phyloP scores from a whole-genome alignment of 345 rosid species.

The Angophora floribunda region DNA sequence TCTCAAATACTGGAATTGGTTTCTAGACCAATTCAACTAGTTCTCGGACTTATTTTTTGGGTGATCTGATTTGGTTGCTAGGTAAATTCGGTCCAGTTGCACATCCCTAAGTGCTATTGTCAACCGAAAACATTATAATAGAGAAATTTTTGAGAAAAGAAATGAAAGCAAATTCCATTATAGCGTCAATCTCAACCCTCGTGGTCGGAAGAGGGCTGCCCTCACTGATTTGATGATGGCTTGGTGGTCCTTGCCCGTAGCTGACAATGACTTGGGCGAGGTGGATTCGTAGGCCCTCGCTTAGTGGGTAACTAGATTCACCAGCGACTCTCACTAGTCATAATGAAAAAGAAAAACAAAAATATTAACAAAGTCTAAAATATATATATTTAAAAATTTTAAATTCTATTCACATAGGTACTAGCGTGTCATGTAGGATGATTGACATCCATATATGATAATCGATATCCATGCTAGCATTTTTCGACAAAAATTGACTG shows the following conservation, averaged over 20 bases:
- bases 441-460: fast-evolving
- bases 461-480: fast-evolving
- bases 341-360: no score
- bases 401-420: fast-evolving
- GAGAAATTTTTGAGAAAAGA: neutral
- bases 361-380: no score
- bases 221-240: fast-evolving
- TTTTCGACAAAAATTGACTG: fast-evolving
- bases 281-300: neutral
- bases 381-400: no score
- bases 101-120: neutral
- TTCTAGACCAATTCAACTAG: no score
- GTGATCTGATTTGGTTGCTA: no score
- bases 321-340: fast-evolving
- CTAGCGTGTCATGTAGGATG: fast-evolving
- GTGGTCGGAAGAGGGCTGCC: fast-evolving
- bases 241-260: neutral
- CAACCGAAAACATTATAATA: neutral
- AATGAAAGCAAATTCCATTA: no score
- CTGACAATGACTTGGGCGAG: fast-evolving
- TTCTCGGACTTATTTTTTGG: no score
- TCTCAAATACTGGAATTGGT: no score
- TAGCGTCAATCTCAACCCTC: fast-evolving
- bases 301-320: fast-evolving
- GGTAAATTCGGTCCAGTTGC: no score